phyloP scores from a whole-genome alignment of 179 eudicot species.

The Amaranthus tricolor region DNA sequence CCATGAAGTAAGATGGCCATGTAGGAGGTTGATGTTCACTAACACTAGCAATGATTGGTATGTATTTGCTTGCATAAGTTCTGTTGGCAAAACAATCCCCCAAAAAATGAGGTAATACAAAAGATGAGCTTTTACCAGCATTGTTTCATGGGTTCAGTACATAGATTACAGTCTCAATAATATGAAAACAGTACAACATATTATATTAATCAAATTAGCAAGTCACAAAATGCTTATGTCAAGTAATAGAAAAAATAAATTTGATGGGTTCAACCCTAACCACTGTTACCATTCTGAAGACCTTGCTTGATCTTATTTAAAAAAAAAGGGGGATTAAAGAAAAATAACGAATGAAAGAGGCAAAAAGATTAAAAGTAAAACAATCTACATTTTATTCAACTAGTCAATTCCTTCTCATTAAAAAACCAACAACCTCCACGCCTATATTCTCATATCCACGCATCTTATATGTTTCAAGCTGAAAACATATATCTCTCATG shows the following conservation, averaged over 20 bases:
- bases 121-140: not conserved
- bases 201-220: not conserved
- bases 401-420: no score
- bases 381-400: no score
- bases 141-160: not conserved
- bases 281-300: no score
- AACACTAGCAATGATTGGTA: slow-evolving; percentile 98
- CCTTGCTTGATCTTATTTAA: no score
- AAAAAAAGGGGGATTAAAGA: no score
- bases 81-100: slow-evolving; percentile 37
- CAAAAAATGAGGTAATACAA: not conserved
- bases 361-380: no score
- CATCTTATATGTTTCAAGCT: no score
- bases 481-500: no score
- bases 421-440: no score
- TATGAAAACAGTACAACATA: not conserved
- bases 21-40: slow-evolving; percentile 99
- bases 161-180: not conserved
- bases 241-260: not conserved
- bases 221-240: not conserved
- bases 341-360: no score
- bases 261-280: no score
- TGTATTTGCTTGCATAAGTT: slow-evolving; percentile 98
- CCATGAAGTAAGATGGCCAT: slow-evolving; percentile 99
- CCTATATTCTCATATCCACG: no score